A percentile compares a stretch with the other conserved stretches of the same genome.
Conservation (phyloP, 2,329 filamentous ascomycete genomes). For the Colletotrichum aenigma region DNA sequence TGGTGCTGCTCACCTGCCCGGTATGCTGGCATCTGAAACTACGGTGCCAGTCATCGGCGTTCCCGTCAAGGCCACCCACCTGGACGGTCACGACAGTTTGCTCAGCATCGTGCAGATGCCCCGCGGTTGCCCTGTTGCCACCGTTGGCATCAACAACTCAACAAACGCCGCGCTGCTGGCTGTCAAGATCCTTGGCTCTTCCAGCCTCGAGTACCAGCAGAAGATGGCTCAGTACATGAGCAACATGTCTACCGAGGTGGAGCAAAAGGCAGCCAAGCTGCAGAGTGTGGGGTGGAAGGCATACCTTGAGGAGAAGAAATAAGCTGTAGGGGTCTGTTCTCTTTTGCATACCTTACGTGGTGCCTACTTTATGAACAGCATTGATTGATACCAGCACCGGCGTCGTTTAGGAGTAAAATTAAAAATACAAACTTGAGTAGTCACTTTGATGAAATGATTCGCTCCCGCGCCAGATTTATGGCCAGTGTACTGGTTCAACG, state of each 20-base stretch:
- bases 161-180: conserved; percentile 79
- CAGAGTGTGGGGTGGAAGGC: conserved; percentile 59
- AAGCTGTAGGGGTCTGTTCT: not conserved
- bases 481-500: not conserved
- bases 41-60: conserved; percentile 78
- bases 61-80: conserved; percentile 73
- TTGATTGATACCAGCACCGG: conserved; percentile 19
- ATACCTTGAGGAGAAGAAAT: conserved; percentile 50
- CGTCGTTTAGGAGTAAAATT: not conserved
- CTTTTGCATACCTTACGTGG: not conserved
- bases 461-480: not conserved
- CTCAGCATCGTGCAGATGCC: conserved; percentile 82
- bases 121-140: conserved; percentile 73
- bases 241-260: conserved; percentile 67
- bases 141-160: conserved; percentile 80
- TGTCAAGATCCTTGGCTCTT: conserved; percentile 67
- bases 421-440: not conserved
- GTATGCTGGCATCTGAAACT: conserved; percentile 77
- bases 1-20: conserved; percentile 74
- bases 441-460: not conserved
- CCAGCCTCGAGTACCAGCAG: conserved; percentile 58
- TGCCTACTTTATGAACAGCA: not conserved
- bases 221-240: conserved; percentile 66
- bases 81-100: conserved; percentile 75
- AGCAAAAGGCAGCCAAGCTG: conserved; percentile 64